phyloP scores from a whole-genome alignment of 331 rosid species.

The Pyracantha coccinea region DNA sequence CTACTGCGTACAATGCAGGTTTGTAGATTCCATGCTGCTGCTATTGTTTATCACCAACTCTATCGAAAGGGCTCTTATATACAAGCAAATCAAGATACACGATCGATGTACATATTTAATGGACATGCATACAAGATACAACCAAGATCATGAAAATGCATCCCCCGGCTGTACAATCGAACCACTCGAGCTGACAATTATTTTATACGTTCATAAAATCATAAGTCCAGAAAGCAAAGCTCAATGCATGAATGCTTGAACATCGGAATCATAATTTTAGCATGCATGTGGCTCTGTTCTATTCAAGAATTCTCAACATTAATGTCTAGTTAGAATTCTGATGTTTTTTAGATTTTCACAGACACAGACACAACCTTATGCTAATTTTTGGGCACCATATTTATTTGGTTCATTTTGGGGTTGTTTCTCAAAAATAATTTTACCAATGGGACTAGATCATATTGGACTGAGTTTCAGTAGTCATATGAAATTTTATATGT shows the following conservation, averaged over 20 bases:
- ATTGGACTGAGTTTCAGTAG: no score
- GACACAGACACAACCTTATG: neutral
- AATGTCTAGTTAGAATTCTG: neutral
- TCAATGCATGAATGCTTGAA: neutral
- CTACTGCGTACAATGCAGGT: neutral
- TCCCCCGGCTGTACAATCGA: neutral
- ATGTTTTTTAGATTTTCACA: constrained; percentile 5
- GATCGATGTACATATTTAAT: neutral
- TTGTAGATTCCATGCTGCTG: constrained; percentile 19
- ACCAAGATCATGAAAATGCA: constrained; percentile 15
- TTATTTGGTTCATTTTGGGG: neutral
- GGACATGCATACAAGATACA: constrained; percentile 2
- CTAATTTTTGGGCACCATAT: neutral
- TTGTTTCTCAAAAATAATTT: neutral
- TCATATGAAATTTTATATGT: no score
- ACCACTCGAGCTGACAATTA: neutral
- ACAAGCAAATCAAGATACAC: neutral
- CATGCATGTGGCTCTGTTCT: neutral
- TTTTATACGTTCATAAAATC: neutral
- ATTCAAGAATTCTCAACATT: neutral
- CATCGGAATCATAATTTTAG: neutral
- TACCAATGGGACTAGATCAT: neutral
- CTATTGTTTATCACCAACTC: constrained; percentile 16
- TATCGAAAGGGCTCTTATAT: neutral
- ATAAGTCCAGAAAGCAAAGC: neutral